These are phyloP conservation scores for Calonectria hongkongensis DNA, from an alignment of 2,329 filamentous ascomycete genomes.

Conservation along the genomic window DNA sequence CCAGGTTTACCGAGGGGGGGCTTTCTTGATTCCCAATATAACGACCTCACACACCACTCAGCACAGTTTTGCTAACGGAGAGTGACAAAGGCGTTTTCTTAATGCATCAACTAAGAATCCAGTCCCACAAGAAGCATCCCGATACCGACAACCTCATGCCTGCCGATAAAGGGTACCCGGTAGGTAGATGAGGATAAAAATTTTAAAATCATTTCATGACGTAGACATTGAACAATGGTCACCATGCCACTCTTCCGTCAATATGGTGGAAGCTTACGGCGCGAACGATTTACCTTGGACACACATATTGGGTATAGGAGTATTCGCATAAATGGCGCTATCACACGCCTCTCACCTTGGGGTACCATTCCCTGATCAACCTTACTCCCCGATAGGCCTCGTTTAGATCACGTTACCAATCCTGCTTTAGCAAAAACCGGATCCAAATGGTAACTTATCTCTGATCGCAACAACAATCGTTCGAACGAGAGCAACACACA, in stretches of 20 bases:
- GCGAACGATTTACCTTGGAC: neutral
- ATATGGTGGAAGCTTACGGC: neutral
- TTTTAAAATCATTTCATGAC: neutral
- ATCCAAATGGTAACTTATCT: neutral
- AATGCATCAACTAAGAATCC: neutral
- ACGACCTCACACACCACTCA: neutral
- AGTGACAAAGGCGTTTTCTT: neutral
- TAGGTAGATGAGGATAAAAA: neutral
- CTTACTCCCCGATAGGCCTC: too few relatives aligned
- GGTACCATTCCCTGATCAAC: too few relatives aligned
- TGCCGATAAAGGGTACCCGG: neutral
- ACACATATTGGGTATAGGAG: too few relatives aligned
- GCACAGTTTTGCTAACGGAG: slow-evolving; percentile 11
- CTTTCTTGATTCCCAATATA: neutral
- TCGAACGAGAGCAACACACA: too few relatives aligned
- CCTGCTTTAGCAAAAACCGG: neutral
- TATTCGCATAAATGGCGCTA: too few relatives aligned
- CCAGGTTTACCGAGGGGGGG: neutral
- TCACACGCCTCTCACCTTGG: too few relatives aligned
- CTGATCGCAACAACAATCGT: too few relatives aligned
- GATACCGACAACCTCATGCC: neutral
- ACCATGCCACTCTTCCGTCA: neutral
- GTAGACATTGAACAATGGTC: neutral
- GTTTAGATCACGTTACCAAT: neutral
- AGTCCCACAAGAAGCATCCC: neutral